Evolutionary conservation across 225 moss, liverwort and hornwort species (phyloP), one percentile per base, ranked within the genome.

Genomic region (Antitrichia curtipendula): DNA sequence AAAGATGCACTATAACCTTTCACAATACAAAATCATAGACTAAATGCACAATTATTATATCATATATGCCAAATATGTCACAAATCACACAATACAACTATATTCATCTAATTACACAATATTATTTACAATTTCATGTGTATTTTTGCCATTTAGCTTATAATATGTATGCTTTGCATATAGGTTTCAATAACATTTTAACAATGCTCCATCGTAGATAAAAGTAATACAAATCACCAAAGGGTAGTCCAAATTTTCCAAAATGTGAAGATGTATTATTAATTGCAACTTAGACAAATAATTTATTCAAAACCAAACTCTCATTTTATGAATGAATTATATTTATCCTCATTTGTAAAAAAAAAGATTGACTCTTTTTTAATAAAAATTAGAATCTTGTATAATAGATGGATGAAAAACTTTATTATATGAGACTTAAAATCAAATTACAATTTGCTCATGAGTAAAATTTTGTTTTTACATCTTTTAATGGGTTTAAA

Each of bases 171-270:
- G 10, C 6, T 38, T 57, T 2, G 10, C 1, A 10, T 16, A 38
- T 2, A 24, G 1, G 1, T 40, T 27, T 40, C 3, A 27, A 18
- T 18, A 8, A 57, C 12, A 57, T 16, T 40, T 78, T 27, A 18
- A 7, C 2, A 57, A 18, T 17, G 25, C 0, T 24, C 4, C 1
- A 77, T 56, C 16, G 4, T 25, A 16, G 6, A 10, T 7, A 9
- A 77, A 53, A 25, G 10, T 54, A 3, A 77, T 1, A 38, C 15
- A 76, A 53, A 36, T 9, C 1, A 76, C 15, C 8, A 3, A 14
- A 75, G 0, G 8, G 0, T 76, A 16, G 9, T 23, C 9, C 1
- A 16, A 3, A n/a, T 76, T 36, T 25, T 6, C 1, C 6, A 56
- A 16, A 25, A 78, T 56, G 10, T 38, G 4, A 53, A 23, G 24